Conservation (phyloP, 371 early-diverging fungal genomes). For the Mortierella sp. region DNA sequence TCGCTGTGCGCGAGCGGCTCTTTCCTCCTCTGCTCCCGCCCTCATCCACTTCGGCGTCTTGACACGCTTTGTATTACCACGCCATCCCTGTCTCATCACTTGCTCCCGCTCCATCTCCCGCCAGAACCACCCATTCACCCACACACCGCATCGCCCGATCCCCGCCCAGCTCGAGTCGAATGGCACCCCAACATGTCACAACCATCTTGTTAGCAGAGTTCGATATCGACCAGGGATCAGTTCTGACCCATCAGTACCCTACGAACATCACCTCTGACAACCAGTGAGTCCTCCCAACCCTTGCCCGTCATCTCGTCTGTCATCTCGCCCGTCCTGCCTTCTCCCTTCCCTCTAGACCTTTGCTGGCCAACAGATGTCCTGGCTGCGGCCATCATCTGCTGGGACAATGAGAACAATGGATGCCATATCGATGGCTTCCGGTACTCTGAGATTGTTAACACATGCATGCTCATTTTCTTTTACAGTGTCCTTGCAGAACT, state of each 20-base stretch:
- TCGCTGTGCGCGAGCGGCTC: no score
- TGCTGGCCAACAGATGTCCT: background rate
- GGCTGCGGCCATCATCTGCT: no score
- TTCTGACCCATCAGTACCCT: constrained; percentile 88
- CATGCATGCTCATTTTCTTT: background rate
- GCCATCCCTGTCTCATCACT: background rate
- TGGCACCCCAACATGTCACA: constrained; percentile 72
- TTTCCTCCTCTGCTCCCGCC: no score
- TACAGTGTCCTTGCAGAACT: constrained; percentile 87
- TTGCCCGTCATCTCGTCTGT: background rate
- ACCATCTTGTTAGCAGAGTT: constrained; percentile 93
- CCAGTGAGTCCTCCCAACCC: constrained; percentile 67
- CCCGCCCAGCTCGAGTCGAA: constrained; percentile 8
- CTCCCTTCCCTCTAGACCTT: background rate
- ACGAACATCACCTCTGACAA: constrained; percentile 84
- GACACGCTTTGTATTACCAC: no score
- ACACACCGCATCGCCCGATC: no score
- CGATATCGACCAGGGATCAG: constrained; percentile 92
- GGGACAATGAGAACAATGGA: no score
- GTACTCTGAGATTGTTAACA: background rate
- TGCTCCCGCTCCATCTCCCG: background rate
- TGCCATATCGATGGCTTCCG: no score
- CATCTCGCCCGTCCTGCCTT: background rate
- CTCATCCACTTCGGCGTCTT: no score
- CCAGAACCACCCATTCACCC: background rate